phyloP scores from a whole-genome alignment of 805 yeast species.

The Metschnikowia corniflorae region DNA sequence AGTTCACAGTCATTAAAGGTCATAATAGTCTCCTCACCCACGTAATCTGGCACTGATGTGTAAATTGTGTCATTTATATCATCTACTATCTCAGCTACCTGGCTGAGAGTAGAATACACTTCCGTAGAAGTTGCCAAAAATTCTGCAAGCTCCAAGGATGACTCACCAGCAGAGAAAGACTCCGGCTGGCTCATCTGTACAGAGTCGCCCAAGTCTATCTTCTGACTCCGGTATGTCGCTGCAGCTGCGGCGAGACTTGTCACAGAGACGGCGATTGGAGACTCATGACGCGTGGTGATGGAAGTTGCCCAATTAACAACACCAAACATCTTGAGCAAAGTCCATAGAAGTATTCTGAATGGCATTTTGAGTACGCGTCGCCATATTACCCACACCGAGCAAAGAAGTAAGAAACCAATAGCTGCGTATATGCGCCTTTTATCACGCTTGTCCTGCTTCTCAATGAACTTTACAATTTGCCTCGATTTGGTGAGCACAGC shows the following conservation, averaged over 20 bases:
- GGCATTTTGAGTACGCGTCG: slow-evolving; percentile 46
- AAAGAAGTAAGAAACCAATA: slow-evolving; percentile 41
- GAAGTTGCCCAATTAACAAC: slow-evolving; percentile 13
- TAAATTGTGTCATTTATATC: no score
- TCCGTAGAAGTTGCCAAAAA: no score
- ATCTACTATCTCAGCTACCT: no score
- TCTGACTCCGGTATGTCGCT: no score
- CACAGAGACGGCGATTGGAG: neutral
- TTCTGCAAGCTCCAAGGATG: no score
- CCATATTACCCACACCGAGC: slow-evolving; percentile 50
- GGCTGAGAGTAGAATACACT: no score
- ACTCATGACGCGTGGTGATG: neutral
- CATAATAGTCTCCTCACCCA: no score
- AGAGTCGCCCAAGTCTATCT: no score
- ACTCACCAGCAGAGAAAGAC: no score
- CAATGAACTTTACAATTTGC: slow-evolving; percentile 47
- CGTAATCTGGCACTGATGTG: no score
- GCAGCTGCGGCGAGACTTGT: neutral
- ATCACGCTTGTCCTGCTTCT: slow-evolving; percentile 49
- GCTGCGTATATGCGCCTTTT: slow-evolving; percentile 47
- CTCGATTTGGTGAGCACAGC: slow-evolving; percentile 40
- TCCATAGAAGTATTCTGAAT: slow-evolving; percentile 43
- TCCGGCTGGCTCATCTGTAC: no score
- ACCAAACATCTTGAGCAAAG: slow-evolving; percentile 36
- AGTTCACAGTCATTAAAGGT: no score